Conservation (phyloP, 2,329 filamentous ascomycete species). For the Ciborinia camelliae region DNA sequence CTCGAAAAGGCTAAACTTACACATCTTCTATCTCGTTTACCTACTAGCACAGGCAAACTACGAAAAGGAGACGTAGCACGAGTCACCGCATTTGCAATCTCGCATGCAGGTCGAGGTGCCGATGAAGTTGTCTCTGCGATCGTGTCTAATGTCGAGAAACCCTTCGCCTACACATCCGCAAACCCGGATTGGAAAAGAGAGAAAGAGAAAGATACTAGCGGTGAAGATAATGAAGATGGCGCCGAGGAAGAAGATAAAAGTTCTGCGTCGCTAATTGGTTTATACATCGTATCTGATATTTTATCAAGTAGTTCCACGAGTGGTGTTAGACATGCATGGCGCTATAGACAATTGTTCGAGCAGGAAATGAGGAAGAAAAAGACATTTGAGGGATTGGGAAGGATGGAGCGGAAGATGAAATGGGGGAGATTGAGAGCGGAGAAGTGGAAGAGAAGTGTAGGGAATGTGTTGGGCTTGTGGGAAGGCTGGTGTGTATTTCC, state of each 20-base stretch:
- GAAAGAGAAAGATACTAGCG: slow-evolving; percentile 36
- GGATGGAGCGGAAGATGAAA: slow-evolving; percentile 57
- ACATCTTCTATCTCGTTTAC: slow-evolving; percentile 78
- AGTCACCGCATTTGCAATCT: slow-evolving; percentile 83
- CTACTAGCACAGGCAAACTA: slow-evolving; percentile 68
- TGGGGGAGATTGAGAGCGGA: slow-evolving; percentile 66
- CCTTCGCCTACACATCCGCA: slow-evolving; percentile 69
- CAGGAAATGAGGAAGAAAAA: slow-evolving; percentile 54
- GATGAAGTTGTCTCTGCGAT: slow-evolving; percentile 92
- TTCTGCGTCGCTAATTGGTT: slow-evolving; percentile 69
- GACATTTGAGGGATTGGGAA: slow-evolving; percentile 61
- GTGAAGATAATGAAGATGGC: slow-evolving; percentile 42
- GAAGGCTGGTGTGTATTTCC: slow-evolving; percentile 72
- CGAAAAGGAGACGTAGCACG: slow-evolving; percentile 83
- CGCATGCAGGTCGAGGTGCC: slow-evolving; percentile 77
- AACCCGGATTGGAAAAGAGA: slow-evolving; percentile 54
- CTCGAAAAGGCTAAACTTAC: slow-evolving; percentile 80
- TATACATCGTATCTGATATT: slow-evolving; percentile 74
- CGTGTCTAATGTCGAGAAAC: slow-evolving; percentile 74
- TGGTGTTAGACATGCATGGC: slow-evolving; percentile 65
- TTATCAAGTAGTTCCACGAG: slow-evolving; percentile 60
- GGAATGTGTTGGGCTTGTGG: slow-evolving; percentile 56
- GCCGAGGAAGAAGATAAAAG: slow-evolving; percentile 60
- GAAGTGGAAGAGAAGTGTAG: slow-evolving; percentile 62
- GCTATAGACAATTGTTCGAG: slow-evolving; percentile 65